phyloP scores from a whole-genome alignment of 129 eudicot genomes.

The Heracleum sosnowskyi region DNA sequence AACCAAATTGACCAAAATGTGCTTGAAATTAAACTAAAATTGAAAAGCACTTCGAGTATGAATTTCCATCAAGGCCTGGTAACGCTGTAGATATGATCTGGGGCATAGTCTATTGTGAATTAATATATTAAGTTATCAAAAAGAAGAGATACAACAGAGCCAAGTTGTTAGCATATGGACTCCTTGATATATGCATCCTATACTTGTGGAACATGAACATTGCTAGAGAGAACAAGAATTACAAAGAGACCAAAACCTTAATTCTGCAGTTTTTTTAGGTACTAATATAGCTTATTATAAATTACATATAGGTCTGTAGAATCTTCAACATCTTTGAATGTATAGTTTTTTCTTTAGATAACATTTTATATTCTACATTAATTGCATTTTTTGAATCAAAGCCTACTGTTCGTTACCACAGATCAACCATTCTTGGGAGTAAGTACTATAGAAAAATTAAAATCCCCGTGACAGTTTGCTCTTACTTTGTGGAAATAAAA shows the following conservation, averaged over 20 bases:
- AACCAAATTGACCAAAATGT: conserved; percentile 75
- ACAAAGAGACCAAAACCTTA: not conserved
- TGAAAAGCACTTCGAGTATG: conserved; percentile 61
- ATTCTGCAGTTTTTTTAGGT: not conserved
- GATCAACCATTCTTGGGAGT: not conserved
- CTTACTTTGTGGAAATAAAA: too few species aligned
- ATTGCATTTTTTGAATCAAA: not conserved
- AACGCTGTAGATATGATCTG: conserved; percentile 91
- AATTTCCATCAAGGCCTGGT: conserved; percentile 53
- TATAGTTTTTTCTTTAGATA: not conserved
- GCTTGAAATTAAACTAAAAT: conserved; percentile 50
- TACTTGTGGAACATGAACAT: not conserved
- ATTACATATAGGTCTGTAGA: not conserved
- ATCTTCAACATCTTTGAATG: not conserved
- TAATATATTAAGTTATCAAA: conserved; percentile 23
- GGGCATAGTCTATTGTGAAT: conserved; percentile 61
- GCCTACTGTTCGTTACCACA: not conserved
- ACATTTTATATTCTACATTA: not conserved
- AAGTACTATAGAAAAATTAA: not conserved
- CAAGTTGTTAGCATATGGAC: conserved; percentile 1
- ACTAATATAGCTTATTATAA: not conserved
- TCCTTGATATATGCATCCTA: not conserved
- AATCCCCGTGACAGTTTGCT: not conserved
- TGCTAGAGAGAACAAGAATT: not conserved
- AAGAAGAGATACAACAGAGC: conserved; percentile 48